Evolutionary conservation across 768 basidiomycete species (phyloP), one percentile per base, ranked within the genome.

Genomic region (Lactarius hengduanensis): DNA sequence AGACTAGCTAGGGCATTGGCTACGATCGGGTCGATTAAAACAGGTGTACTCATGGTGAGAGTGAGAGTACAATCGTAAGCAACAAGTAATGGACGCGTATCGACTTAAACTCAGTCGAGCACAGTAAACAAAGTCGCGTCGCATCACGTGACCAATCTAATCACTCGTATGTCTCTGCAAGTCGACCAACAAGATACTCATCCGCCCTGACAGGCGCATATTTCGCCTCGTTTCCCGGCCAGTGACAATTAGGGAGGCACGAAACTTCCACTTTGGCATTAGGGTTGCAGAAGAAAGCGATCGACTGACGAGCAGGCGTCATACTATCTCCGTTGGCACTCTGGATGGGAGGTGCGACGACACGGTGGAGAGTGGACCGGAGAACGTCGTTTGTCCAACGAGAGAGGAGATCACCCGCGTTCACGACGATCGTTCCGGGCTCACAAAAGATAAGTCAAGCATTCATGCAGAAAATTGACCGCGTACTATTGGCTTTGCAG

Each of bases 241-340:
- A 76, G 41, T 70, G 68, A 69, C 85, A 86, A 63, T 84, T 89
- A 22, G 91, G 90, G 32, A 94, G 76, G 69, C 91, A 91, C 18
- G 85, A 79, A 62, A 94, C 87, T 64, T 81, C 78, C 16, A 89
- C 79, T 50, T 81, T 81, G 71, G 84, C 85, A 69, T 93, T 91
- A 4, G 92, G 91, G 71, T 90, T 93, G 79, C 89, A 92, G 77
- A 94, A 94, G 80, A 91, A 94, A 9, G 90, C 92, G 60, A 94
- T 88, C 10, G 90, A 91, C 73, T 92, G 90, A 32, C 92, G 83
- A 10, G 78, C 76, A 0, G 90, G 87, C 1, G 85, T 88, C 65
- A 86, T 76, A n/a, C 74, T 77, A 68, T 87, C 84, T 7, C 77
- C 78, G 9, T 81, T 78, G 69, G 74, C 82, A 63, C 83, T 73